Base-by-base conservation (phyloP, 805 yeast species). In the Yarrowia sp. region DNA sequence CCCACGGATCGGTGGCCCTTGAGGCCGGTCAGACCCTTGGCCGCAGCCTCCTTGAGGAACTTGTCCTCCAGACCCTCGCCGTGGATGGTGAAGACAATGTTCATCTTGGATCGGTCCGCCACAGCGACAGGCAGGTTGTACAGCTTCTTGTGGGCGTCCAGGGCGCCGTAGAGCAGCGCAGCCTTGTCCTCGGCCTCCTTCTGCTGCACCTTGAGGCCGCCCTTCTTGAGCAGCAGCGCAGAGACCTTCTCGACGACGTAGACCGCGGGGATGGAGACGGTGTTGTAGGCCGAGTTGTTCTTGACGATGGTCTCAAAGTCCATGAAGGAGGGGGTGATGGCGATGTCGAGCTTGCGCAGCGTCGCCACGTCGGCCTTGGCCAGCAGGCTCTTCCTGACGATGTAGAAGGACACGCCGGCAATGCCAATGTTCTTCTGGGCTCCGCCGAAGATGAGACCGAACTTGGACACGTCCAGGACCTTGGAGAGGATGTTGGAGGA, bases 1-100 rank as follows among this genome's bases (percentile, higher is more conserved):
- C 98, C 98, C 44, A 93, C 98, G 4, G 97, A 90, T 73, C 98
- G 84, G 75, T 93, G 98, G 41, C 99, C 98, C 76, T 91, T 89
- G 70, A 93, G 80, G 6, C 97, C 98, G 5, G 84, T 77, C 65
- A 94, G 78, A 1, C 82, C 80, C 62, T 66, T 71, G 25, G 73
- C 81, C 22, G 77, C 80, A 3, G 97, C 96, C 51, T 79, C 84
- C 64, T 82, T 77, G 64, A 93, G 70, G 75, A 94, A 94, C 64
- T 81, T 76, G 6, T 81, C 79, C 70, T 92, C 97, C 59, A 83
- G 73, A 2, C 73, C 71, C 2, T 81, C 89, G 3, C 81, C 84
- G 59, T 78, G 81, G 49, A 91, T 74, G 10, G 90, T 90, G 80
- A 94, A 94, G 6, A 93, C 97, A 65, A 91, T 88, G 73, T 93